Conservation (phyloP, 1,284 basidiomycete species). For the Austroboletus niveus region DNA sequence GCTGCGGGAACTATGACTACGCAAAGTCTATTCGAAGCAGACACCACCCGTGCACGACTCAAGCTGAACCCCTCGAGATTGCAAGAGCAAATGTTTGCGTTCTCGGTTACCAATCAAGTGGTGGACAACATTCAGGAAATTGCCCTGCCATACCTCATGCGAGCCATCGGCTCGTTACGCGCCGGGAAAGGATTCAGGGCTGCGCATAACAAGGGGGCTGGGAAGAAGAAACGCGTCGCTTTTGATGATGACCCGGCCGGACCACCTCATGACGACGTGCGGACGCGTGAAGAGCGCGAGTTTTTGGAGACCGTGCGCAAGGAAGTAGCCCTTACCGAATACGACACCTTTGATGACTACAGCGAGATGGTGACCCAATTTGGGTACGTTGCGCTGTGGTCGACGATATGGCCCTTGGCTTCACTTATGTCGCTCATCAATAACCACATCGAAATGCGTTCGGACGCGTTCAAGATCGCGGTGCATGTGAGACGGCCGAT, state of each 20-base stretch:
- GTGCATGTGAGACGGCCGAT: conserved; percentile 84
- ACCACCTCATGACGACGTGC: conserved; percentile 44
- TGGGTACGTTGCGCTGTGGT: conserved; percentile 91
- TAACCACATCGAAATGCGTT: conserved; percentile 89
- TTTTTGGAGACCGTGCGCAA: conserved; percentile 76
- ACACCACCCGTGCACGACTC: conserved; percentile 44
- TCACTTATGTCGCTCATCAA: conserved; percentile 83
- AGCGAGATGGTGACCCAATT: conserved; percentile 96
- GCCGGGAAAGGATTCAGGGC: conserved; percentile 36
- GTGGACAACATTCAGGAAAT: conserved; percentile 83
- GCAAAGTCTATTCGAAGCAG: conserved; percentile 49
- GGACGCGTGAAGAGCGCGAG: conserved; percentile 60
- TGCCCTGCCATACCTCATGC: conserved; percentile 78
- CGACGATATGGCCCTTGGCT: conserved; percentile 92
- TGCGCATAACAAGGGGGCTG: conserved; percentile 26
- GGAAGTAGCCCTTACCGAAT: conserved; percentile 81
- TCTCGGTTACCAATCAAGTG: conserved; percentile 90
- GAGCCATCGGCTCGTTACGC: conserved; percentile 56
- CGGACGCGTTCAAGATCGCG: conserved; percentile 94
- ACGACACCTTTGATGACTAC: conserved; percentile 83
- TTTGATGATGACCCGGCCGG: conserved; percentile 61
- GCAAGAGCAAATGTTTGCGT: conserved; percentile 92
- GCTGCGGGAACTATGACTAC: conserved; percentile 4
- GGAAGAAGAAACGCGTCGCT: conserved; percentile 66
- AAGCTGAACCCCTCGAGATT: conserved; percentile 72